Evolutionary conservation across 2,329 filamentous ascomycete genomes (phyloP), one percentile per base, ranked within the genome.

Genomic region (Boeremia lycopersici): DNA sequence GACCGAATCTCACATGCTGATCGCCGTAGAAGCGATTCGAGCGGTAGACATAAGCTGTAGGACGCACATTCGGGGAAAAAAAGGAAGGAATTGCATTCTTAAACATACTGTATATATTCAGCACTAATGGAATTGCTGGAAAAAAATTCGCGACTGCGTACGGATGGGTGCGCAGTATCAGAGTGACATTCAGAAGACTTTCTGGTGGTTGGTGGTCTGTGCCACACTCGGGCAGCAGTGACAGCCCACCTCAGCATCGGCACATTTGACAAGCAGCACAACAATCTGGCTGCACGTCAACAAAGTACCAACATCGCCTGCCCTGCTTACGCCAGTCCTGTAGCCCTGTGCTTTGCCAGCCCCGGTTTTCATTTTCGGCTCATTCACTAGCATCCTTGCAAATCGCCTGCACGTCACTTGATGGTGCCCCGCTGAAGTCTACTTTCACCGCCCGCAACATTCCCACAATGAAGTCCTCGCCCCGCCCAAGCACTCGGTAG

Each of bases 381-480:
- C 52, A 10, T 42, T 46, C 59, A 47, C 23, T 39, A 42, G 44
- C 30, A 57, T 41, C 55, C 59, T 56, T 61, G 57, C 58, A 52
- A 53, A 55, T 43, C 48, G 42, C 53, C 61, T 55, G 63, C 63
- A 64, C 62, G 60, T 68, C 51, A 57, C 48, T 59, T 56, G 59
- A 61, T 58, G 59, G 61, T 68, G 65, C 67, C 68, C 70, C 70
- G 65, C 69, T 36, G 54, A 53, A 58, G 49, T 54, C 52, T 55
- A 54, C 63, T 66, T 68, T 71, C 70, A 74, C 71, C 71, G 67
- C 71, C 65, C 62, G 64, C 63, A 68, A 67, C 66, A 60, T 60
- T 69, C 63, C 56, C 65, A 71, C 61, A 54, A 73, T 73, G 71
- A 69, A 72, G 64, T 60, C 62, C 57, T 53, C 58, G 57, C 56